phyloP scores from a whole-genome alignment of 495 filamentous ascomycete genomes.

The Hypoxylon cercidicola region DNA sequence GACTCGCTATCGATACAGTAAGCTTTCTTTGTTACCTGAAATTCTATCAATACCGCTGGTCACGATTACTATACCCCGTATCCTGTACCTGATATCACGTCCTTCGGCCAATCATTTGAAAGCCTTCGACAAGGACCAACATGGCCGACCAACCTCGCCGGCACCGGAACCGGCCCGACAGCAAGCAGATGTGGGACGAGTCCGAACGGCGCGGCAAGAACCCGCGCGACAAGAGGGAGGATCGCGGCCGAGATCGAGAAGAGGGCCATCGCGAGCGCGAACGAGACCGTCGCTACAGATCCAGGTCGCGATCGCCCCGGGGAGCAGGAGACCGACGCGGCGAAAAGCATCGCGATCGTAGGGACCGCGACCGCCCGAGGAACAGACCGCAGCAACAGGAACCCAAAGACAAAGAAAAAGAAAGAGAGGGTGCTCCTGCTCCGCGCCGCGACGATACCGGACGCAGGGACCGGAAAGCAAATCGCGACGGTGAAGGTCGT shows the following conservation, averaged over 20 bases:
- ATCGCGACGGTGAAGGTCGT: conserved; percentile 13
- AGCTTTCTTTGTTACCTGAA: neutral
- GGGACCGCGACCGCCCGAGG: conserved; percentile 38
- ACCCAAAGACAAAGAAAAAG: conserved; percentile 43
- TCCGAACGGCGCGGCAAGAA: conserved; percentile 45
- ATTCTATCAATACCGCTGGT: neutral
- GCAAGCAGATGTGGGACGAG: conserved; percentile 58
- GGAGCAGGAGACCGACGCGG: conserved; percentile 45
- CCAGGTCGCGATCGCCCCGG: conserved; percentile 52
- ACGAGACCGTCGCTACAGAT: conserved; percentile 47
- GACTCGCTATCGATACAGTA: neutral
- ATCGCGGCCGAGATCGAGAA: conserved; percentile 45
- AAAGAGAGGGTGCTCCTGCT: conserved; percentile 40
- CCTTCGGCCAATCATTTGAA: neutral
- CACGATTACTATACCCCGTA: neutral
- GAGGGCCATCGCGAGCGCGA: conserved; percentile 45
- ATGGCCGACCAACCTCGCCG: conserved; percentile 46
- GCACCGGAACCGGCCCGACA: conserved; percentile 52
- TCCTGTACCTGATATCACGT: conserved; percentile 1
- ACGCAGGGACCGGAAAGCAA: conserved; percentile 49
- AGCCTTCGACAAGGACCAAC: neutral
- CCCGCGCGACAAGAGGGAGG: conserved; percentile 47
- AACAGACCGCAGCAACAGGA: conserved; percentile 37
- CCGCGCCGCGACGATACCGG: conserved; percentile 58
- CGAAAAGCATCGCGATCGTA: conserved; percentile 50